Evolutionary conservation across 345 rosid species (phyloP).

Genomic region (Cardamine chenopodiifolia): DNA sequence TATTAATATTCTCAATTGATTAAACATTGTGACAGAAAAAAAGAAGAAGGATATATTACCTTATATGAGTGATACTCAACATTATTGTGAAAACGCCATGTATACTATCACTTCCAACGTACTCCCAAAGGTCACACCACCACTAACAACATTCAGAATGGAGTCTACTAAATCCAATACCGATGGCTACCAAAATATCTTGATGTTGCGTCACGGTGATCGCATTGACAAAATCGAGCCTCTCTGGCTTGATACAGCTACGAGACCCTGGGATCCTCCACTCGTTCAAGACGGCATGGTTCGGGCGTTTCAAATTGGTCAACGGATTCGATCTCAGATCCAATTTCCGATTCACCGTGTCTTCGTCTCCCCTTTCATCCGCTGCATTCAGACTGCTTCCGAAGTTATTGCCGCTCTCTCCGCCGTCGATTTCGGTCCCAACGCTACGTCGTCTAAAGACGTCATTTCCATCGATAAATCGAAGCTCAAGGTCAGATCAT

Average conservation of each 20-base stretch:
- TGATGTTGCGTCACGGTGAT: conserved; percentile 88
- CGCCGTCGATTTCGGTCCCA: conserved; percentile 44
- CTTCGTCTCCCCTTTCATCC: conserved; percentile 78
- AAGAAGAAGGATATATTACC: too few species aligned
- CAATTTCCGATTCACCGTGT: conserved; percentile 72
- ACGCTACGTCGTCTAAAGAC: conserved; percentile 36
- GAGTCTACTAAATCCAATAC: background rate
- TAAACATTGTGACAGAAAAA: too few species aligned
- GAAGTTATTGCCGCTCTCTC: conserved; percentile 58
- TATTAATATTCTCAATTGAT: too few species aligned
- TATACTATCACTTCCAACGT: conserved; percentile 8
- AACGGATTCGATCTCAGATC: conserved; percentile 46
- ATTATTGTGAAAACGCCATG: too few species aligned
- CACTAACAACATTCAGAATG: conserved; percentile 4
- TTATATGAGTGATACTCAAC: too few species aligned
- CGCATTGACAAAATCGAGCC: conserved; percentile 61
- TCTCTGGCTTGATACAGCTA: conserved; percentile 53
- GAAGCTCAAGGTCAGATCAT: conserved; percentile 67
- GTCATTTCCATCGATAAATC: conserved; percentile 48
- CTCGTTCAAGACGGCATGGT: conserved; percentile 48
- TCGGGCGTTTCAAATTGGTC: conserved; percentile 57
- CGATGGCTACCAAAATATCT: conserved; percentile 49
- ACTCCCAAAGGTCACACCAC: background rate
- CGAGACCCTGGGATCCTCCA: conserved; percentile 79
- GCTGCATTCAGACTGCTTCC: conserved; percentile 79